phyloP scores from a whole-genome alignment of 768 basidiomycete genomes.

The Collybia nuda region DNA sequence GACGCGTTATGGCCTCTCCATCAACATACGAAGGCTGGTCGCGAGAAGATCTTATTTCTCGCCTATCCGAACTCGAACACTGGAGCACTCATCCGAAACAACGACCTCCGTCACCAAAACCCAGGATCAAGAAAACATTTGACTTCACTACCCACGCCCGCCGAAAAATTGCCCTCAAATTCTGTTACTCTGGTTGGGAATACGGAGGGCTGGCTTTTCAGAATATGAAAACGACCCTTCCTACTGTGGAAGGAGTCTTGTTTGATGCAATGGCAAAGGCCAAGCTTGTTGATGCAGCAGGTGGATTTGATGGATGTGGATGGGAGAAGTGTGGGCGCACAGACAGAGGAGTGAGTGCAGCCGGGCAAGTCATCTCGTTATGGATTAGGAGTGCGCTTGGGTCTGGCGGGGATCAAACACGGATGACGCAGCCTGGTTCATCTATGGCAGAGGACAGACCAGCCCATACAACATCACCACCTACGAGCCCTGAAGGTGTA shows the following conservation, averaged over 20 bases:
- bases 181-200: conserved; percentile 90
- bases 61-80: conserved; percentile 56
- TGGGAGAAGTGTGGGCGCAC: conserved; percentile 94
- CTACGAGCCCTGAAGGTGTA: not conserved
- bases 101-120: conserved; percentile 22
- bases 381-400: conserved; percentile 79
- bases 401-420: conserved; percentile 12
- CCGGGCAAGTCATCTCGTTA: conserved; percentile 89
- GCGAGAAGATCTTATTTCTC: conserved; percentile 68
- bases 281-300: conserved; percentile 70
- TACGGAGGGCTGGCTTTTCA: conserved; percentile 92
- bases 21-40: conserved; percentile 40
- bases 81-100: conserved; percentile 23
- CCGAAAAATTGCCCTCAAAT: conserved; percentile 92
- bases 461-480: conserved; percentile 1
- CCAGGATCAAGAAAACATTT: conserved; percentile 36
- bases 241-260: conserved; percentile 89
- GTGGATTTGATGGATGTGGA: conserved; percentile 81
- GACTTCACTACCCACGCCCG: conserved; percentile 67
- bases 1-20: conserved; percentile 20
- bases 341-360: conserved; percentile 92
- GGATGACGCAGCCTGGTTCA: not conserved
- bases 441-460: conserved; percentile 10
- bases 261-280: conserved; percentile 79
- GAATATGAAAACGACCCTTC: conserved; percentile 62